These are phyloP conservation scores for Talaromyces sp. DNA, from an alignment of 2,329 filamentous ascomycete genomes.

Conservation along the genomic window DNA sequence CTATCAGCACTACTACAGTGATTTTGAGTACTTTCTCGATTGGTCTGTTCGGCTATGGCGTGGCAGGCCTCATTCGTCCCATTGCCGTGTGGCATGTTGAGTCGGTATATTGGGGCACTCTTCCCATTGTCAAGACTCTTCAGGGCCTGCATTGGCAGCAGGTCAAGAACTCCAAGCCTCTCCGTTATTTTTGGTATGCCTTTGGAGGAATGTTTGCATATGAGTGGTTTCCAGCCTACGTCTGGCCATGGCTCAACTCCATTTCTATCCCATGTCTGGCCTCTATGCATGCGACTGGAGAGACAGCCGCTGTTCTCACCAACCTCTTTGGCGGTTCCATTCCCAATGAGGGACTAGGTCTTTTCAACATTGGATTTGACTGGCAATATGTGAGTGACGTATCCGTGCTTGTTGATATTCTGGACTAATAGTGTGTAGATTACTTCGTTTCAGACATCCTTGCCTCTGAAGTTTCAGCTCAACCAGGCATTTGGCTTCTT, in stretches of 20 bases:
- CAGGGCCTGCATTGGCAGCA: conserved; percentile 55
- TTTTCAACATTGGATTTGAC: conserved; percentile 52
- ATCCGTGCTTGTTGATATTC: not conserved
- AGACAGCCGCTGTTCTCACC: conserved; percentile 44
- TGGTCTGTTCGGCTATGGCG: conserved; percentile 54
- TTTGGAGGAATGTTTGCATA: conserved; percentile 50
- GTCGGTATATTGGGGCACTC: conserved; percentile 54
- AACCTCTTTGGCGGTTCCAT: conserved; percentile 52
- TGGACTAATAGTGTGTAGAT: conserved; percentile 38
- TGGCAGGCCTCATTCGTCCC: conserved; percentile 53
- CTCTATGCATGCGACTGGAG: conserved; percentile 49
- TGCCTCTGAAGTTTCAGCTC: conserved; percentile 51
- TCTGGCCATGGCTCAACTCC: conserved; percentile 55
- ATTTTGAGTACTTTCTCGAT: conserved; percentile 53
- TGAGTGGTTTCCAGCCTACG: conserved; percentile 55
- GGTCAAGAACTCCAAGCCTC: conserved; percentile 49
- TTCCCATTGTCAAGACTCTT: conserved; percentile 53
- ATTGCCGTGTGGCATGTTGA: conserved; percentile 56
- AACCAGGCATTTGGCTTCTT: conserved; percentile 48
- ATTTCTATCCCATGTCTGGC: conserved; percentile 55
- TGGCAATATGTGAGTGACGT: conserved; percentile 44
- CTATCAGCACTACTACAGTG: conserved; percentile 46
- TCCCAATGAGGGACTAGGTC: conserved; percentile 53
- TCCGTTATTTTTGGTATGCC: conserved; percentile 53
- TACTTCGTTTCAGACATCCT: conserved; percentile 52